A percentile compares a stretch with the other conserved stretches of the same genome.
Evolutionary conservation across 306 rosid species (phyloP).

Genomic region (Ceratonia siliqua): DNA sequence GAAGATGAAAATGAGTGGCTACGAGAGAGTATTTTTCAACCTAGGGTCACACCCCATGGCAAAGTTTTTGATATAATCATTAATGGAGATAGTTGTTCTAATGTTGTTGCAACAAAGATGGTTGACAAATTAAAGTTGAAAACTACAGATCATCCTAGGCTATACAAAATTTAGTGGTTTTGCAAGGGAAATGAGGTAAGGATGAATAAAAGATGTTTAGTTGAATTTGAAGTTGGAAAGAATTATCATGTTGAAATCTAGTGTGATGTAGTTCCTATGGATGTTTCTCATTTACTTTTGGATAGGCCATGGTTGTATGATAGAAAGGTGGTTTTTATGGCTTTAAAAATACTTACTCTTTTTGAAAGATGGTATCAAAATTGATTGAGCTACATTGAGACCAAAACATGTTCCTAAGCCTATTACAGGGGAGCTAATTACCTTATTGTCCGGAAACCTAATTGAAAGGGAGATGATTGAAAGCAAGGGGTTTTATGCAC

Average conservation of each 20-base stretch:
- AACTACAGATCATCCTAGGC: too few relatives aligned
- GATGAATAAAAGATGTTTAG: not conserved
- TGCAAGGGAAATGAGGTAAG: not conserved
- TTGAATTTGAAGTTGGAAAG: not conserved
- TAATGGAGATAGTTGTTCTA: not conserved
- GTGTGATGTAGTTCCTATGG: not conserved
- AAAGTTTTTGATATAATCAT: not conserved
- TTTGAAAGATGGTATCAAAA: not conserved
- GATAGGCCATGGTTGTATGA: not conserved
- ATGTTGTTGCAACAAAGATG: not conserved
- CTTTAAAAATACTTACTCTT: not conserved
- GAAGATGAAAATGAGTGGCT: not conserved
- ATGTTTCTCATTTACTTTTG: not conserved
- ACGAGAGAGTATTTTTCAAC: not conserved
- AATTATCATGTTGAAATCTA: not conserved
- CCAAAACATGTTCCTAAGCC: not conserved
- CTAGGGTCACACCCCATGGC: not conserved
- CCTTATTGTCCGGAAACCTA: not conserved
- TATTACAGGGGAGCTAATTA: not conserved
- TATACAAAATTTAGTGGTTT: too few relatives aligned
- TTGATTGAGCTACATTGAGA: too few relatives aligned
- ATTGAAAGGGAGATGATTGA: not conserved
- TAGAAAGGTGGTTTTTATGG: not conserved
- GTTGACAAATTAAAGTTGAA: not conserved
- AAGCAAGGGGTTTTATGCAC: not conserved